Evolutionary conservation across 2,329 filamentous ascomycete species (phyloP).

Genomic region (Sordariomycetes sp.): DNA sequence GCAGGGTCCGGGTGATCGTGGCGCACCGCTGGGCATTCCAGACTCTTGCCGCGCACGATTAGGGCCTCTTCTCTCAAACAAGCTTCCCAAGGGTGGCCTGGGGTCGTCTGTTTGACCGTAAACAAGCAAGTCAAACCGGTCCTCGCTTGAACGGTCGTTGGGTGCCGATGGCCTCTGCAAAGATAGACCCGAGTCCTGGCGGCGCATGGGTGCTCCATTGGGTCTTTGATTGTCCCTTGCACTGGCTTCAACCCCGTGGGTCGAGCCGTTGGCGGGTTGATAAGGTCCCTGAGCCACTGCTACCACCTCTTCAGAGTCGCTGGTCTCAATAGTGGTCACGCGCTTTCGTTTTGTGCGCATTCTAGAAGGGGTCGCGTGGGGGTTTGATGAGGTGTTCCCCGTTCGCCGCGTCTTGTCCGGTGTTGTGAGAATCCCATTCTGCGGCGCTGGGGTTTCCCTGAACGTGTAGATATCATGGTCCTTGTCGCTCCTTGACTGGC

Average conservation of each 20-base stretch:
- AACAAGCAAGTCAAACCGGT: neutral
- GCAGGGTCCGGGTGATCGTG: neutral
- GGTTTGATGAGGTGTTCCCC: neutral
- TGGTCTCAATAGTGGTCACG: neutral
- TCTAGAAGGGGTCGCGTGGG: neutral
- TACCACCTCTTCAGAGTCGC: neutral
- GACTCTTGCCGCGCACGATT: neutral
- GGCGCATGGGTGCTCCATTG: neutral
- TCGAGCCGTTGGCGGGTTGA: neutral
- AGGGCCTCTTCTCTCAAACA: neutral
- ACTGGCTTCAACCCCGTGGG: neutral
- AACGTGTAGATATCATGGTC: neutral
- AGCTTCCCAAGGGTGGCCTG: neutral
- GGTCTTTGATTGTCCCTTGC: neutral
- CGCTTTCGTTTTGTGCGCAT: neutral
- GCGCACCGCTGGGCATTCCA: neutral
- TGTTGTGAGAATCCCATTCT: neutral
- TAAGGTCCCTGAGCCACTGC: neutral
- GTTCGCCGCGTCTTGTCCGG: neutral
- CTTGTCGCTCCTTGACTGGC: neutral
- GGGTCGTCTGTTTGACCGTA: conserved; percentile 1
- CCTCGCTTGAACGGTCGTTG: neutral
- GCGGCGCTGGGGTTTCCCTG: neutral
- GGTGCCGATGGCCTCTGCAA: neutral
- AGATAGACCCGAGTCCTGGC: neutral